phyloP scores from a whole-genome alignment of 768 basidiomycete genomes.

The Hemileccinum impolitum region DNA sequence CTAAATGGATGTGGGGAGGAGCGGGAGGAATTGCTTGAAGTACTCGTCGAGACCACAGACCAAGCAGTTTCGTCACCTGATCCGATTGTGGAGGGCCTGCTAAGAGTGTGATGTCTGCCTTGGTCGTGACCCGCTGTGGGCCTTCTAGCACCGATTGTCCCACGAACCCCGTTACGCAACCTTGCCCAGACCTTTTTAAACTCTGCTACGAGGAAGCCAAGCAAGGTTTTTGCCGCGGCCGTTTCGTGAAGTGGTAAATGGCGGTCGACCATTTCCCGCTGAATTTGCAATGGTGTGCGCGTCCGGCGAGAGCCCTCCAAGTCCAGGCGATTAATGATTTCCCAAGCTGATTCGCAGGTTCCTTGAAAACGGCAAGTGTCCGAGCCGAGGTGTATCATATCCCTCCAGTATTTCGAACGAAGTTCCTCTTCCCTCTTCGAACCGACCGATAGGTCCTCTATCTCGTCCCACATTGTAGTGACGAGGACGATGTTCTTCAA shows the following conservation, averaged over 20 bases:
- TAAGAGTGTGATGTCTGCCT: not conserved
- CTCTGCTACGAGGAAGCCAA: slow-evolving; percentile 5
- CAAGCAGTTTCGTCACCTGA: not conserved
- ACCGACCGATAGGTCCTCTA: slow-evolving; percentile 1
- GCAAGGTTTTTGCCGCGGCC: slow-evolving; percentile 15
- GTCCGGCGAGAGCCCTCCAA: not conserved
- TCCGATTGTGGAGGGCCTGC: not conserved
- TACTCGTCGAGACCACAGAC: not conserved
- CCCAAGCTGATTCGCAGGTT: slow-evolving; percentile 13
- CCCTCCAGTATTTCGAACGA: slow-evolving; percentile 9
- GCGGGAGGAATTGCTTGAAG: not conserved
- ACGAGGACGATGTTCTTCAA: slow-evolving; percentile 17
- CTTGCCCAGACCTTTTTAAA: slow-evolving; percentile 6
- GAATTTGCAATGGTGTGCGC: slow-evolving; percentile 10
- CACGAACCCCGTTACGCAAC: not conserved
- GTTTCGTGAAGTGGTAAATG: slow-evolving; percentile 8
- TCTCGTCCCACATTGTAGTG: slow-evolving; percentile 20
- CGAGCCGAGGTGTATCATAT: slow-evolving; percentile 14
- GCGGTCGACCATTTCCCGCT: slow-evolving; percentile 17
- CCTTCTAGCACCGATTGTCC: not conserved
- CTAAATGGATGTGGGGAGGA: not conserved
- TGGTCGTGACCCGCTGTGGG: too few species aligned
- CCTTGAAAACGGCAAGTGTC: slow-evolving; percentile 7
- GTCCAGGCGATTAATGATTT: slow-evolving; percentile 6
- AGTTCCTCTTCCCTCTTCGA: slow-evolving; percentile 12